A percentile compares a stretch with the other conserved stretches of the same genome.
These are phyloP conservation scores for Picochlorum sp. DNA, from an alignment of 139 green algal genomes.

Conservation along the genomic window DNA sequence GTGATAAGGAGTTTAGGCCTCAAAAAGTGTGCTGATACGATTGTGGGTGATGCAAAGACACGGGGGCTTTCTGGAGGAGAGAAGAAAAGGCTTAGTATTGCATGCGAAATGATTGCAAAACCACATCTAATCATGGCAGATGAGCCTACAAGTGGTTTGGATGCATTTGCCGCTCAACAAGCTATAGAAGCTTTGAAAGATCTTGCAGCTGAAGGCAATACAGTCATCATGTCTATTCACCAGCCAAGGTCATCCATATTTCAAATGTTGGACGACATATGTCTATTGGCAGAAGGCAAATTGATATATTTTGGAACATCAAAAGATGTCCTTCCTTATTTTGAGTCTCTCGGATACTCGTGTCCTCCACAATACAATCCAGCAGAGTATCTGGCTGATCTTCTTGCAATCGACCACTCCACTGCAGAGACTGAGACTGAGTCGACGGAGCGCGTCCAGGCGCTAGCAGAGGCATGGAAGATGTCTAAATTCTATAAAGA, in stretches of 20 bases:
- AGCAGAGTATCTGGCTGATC: conserved; percentile 83
- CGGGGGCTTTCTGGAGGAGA: conserved; percentile 60
- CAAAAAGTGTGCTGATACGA: conserved; percentile 41
- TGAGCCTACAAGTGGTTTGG: conserved; percentile 67
- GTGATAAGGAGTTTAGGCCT: conserved; percentile 65
- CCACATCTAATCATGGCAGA: conserved; percentile 64
- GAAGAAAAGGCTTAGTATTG: conserved; percentile 80
- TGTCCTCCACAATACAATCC: conserved; percentile 73
- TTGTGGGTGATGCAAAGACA: conserved; percentile 58
- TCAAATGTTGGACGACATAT: conserved; percentile 80
- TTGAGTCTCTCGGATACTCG: conserved; percentile 50
- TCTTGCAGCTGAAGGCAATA: conserved; percentile 52
- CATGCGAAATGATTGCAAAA: conserved; percentile 66
- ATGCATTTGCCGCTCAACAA: conserved; percentile 4
- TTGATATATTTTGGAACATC: conserved; percentile 50
- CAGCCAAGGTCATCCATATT: conserved; percentile 81
- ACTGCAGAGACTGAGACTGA: conserved; percentile 35
- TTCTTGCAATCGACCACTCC: conserved; percentile 70
- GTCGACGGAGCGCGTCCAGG: conserved; percentile 29
- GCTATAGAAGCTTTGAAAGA: conserved; percentile 41
- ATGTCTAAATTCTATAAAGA: neutral
- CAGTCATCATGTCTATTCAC: conserved; percentile 67
- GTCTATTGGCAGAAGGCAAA: conserved; percentile 58
- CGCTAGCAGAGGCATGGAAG: conserved; percentile 9
- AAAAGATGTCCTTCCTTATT: conserved; percentile 45